Evolutionary conservation across 805 yeast species (phyloP).

Genomic region (Saturnispora zaruensis): DNA sequence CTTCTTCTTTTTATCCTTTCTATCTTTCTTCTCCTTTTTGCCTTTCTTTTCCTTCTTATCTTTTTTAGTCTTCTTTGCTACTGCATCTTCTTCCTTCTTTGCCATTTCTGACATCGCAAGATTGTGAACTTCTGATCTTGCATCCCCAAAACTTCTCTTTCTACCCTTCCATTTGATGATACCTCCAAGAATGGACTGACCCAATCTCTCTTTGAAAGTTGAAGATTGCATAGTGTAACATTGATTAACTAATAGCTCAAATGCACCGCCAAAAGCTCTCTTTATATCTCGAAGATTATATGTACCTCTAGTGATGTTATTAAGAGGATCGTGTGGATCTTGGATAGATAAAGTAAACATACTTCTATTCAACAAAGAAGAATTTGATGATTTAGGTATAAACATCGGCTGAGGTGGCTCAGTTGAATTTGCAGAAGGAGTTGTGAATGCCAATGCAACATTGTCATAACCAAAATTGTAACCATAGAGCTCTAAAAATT

Average conservation of each 20-base stretch:
- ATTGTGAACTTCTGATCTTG: constrained; percentile 52
- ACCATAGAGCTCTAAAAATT: constrained; percentile 90
- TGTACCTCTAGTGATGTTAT: constrained; percentile 80
- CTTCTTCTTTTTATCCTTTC: background rate
- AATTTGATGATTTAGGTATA: constrained; percentile 41
- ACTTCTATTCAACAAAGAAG: constrained; percentile 36
- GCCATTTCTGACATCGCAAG: constrained; percentile 34
- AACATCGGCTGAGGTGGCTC: constrained; percentile 38
- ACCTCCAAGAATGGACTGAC: constrained; percentile 70
- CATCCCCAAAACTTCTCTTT: constrained; percentile 70
- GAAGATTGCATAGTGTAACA: constrained; percentile 67
- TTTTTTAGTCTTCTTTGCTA: background rate
- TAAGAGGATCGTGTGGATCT: constrained; percentile 80
- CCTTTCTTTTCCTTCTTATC: constrained; percentile 5
- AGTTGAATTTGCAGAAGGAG: constrained; percentile 34
- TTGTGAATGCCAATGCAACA: constrained; percentile 54
- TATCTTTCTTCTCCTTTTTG: background rate
- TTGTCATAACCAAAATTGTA: constrained; percentile 78
- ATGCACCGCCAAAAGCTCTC: constrained; percentile 85
- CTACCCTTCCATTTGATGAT: constrained; percentile 69
- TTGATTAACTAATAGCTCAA: constrained; percentile 60
- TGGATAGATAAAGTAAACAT: constrained; percentile 67
- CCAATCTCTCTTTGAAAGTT: constrained; percentile 56
- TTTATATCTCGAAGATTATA: constrained; percentile 72
- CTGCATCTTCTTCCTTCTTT: background rate